A percentile compares a stretch with the other conserved stretches of the same genome.
phyloP scores from a whole-genome alignment of 169 alveolate genomes.

The Cyclospora cayetanensis region DNA sequence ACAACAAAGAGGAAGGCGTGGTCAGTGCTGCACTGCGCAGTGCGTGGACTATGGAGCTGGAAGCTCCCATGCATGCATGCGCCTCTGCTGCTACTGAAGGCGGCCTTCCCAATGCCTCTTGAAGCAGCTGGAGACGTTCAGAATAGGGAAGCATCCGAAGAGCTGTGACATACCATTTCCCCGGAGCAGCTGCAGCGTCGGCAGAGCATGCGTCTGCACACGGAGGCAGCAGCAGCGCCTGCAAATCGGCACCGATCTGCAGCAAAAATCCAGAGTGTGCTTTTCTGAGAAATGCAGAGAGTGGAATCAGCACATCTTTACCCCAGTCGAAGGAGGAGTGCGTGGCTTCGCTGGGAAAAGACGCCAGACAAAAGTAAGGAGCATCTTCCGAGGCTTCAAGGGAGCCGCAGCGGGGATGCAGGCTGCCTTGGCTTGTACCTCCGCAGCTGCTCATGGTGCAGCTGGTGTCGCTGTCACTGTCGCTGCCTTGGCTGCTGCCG shows the following conservation, averaged over 20 bases:
- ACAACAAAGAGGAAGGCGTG: neutral
- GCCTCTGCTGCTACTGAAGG: neutral
- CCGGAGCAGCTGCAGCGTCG: neutral
- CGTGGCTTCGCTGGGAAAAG: neutral
- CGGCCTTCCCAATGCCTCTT: neutral
- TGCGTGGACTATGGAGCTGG: neutral
- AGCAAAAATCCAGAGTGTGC: neutral
- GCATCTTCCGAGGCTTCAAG: neutral
- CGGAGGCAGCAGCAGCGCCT: neutral
- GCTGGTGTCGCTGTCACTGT: neutral
- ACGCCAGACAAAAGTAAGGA: neutral
- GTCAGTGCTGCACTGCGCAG: slow-evolving; percentile 3
- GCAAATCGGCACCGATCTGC: slow-evolving; percentile 2
- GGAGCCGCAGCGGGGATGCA: neutral
- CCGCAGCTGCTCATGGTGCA: too few relatives aligned
- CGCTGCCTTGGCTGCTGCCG: neutral
- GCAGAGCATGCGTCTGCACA: neutral
- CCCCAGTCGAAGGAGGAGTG: slow-evolving; percentile 3
- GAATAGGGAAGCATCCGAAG: neutral
- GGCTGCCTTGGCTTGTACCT: too few relatives aligned
- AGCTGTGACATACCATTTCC: neutral
- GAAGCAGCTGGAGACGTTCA: neutral
- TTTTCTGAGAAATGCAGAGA: neutral
- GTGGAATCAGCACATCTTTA: neutral
- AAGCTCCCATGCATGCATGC: neutral